Percentiles rank a stretch among this genome's conserved stretches.
Conservation (phyloP, 306 rosid species). For the Gastrolobium bilobum region DNA sequence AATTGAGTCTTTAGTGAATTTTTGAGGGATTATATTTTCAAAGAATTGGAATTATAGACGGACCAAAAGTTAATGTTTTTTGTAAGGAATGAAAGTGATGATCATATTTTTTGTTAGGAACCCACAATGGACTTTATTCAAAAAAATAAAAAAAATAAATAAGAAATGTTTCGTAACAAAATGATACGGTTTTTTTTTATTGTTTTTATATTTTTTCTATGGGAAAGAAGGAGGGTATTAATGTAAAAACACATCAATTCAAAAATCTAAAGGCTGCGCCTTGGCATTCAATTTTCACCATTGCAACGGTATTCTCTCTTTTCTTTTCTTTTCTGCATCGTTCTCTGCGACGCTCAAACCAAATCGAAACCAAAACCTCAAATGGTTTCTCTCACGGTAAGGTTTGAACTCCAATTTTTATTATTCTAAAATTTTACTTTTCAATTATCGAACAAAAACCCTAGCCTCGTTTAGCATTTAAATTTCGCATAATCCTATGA, state of each 20-base stretch:
- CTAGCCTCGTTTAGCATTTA: constrained; percentile 5
- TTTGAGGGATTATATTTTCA: too few relatives aligned
- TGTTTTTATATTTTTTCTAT: neutral
- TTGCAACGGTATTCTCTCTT: constrained; percentile 17
- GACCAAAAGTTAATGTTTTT: too few relatives aligned
- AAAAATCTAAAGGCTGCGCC: neutral
- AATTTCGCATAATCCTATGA: neutral
- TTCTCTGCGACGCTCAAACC: neutral
- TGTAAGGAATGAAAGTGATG: too few relatives aligned
- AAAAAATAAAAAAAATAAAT: too few relatives aligned
- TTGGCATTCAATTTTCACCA: constrained; percentile 11
- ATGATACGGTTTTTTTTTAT: too few relatives aligned
- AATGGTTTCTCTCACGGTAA: constrained; percentile 49
- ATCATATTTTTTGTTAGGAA: too few relatives aligned
- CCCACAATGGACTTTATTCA: too few relatives aligned
- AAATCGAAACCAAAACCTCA: constrained; percentile 39
- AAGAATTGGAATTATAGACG: too few relatives aligned
- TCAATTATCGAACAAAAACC: constrained; percentile 5
- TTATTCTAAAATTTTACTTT: neutral
- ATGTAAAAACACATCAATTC: neutral
- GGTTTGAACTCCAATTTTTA: neutral
- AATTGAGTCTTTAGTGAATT: too few relatives aligned
- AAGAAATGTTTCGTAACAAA: too few relatives aligned
- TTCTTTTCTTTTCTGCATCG: constrained; percentile 4
- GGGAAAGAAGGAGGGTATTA: neutral